Percentiles rank a stretch among this genome's conserved stretches.
Conservation (phyloP, 257 asterid species). For the Cinchona pubescens region DNA sequence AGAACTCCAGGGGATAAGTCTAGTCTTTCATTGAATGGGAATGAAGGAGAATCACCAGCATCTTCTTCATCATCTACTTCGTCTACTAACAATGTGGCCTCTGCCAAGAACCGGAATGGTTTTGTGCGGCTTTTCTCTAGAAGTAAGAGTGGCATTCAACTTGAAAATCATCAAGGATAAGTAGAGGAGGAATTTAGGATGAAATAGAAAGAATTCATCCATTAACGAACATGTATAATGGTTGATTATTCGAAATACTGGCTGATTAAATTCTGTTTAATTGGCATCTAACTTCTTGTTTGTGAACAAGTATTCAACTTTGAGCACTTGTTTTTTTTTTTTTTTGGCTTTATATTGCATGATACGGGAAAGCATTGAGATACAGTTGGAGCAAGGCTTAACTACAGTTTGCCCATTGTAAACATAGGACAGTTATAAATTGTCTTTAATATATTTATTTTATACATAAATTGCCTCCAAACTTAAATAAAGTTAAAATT, state of each 20-base stretch:
- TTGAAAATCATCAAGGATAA: conserved; percentile 35
- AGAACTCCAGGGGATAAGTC: conserved; percentile 28
- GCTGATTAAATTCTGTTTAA: conserved; percentile 16
- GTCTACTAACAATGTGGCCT: conserved; percentile 29
- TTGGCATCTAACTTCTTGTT: not conserved
- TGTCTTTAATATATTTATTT: too few relatives aligned
- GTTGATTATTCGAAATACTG: not conserved
- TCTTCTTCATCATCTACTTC: conserved; percentile 37
- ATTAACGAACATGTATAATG: too few relatives aligned
- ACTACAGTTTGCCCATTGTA: too few relatives aligned
- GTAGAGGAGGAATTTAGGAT: not conserved
- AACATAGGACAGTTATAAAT: too few relatives aligned
- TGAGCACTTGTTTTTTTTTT: not conserved
- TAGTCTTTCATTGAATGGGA: conserved; percentile 29
- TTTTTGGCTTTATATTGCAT: too few relatives aligned
- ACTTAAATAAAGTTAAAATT: too few relatives aligned
- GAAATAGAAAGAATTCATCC: not conserved
- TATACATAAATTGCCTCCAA: too few relatives aligned
- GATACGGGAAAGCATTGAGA: too few relatives aligned
- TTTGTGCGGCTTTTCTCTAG: conserved; percentile 55
- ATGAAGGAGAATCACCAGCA: conserved; percentile 37
- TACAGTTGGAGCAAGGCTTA: too few relatives aligned
- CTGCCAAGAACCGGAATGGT: conserved; percentile 46
- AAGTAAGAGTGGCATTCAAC: conserved; percentile 45
- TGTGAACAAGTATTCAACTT: not conserved